Percentiles rank a stretch among this genome's conserved stretches.
Evolutionary conservation across 257 asterid species (phyloP).

Genomic region (Verbena officinalis): DNA sequence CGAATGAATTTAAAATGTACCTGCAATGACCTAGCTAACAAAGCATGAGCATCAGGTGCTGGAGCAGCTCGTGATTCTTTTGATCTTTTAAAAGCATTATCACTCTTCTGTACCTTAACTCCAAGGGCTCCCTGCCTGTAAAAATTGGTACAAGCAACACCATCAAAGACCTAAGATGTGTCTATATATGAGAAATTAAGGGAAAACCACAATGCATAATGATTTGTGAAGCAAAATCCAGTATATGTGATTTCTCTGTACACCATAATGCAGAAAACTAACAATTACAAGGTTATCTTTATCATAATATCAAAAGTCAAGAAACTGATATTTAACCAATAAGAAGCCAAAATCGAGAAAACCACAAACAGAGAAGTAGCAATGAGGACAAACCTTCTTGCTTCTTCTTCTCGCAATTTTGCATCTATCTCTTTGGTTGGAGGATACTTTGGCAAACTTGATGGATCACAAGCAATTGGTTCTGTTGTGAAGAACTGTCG

Average conservation of each 20-base stretch:
- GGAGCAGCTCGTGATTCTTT: conserved; percentile 56
- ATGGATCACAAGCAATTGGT: conserved; percentile 85
- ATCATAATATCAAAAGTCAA: conserved; percentile 2
- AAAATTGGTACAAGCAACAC: conserved; percentile 25
- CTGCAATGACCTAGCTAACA: conserved; percentile 53
- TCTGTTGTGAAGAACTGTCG: conserved; percentile 69
- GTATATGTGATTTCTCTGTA: not conserved
- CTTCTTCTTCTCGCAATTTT: conserved; percentile 86
- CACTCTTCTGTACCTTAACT: conserved; percentile 51
- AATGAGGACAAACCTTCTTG: conserved; percentile 57
- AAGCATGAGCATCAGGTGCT: conserved; percentile 51
- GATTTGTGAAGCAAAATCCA: conserved; percentile 13
- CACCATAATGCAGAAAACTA: not conserved
- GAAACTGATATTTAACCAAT: conserved; percentile 1
- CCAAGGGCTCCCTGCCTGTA: conserved; percentile 62
- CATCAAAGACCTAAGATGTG: conserved; percentile 18
- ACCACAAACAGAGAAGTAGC: not conserved
- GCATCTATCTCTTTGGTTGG: conserved; percentile 99
- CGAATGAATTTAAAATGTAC: conserved; percentile 32
- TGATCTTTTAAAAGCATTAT: conserved; percentile 46
- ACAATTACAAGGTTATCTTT: not conserved
- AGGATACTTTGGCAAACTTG: conserved; percentile 82
- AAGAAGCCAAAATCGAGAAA: not conserved
- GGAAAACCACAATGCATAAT: not conserved
- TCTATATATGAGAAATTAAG: not conserved